phyloP scores from a whole-genome alignment of 768 basidiomycete species.

The Leccinum sublutescens region DNA sequence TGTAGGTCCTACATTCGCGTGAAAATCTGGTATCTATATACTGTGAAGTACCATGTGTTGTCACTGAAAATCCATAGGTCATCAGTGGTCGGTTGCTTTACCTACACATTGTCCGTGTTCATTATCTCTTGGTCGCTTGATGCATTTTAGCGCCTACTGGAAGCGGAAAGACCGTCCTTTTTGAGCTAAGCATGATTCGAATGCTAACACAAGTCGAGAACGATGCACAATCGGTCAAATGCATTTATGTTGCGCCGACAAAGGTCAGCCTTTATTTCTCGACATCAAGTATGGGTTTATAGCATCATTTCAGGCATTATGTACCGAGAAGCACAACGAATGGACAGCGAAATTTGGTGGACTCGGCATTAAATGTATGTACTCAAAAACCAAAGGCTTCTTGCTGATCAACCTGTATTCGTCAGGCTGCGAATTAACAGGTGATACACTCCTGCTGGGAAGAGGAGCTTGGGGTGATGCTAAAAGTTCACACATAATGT shows the following conservation, averaged over 20 bases:
- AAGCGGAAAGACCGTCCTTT: constrained; percentile 93
- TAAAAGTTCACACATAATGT: constrained; percentile 79
- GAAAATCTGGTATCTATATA: constrained; percentile 57
- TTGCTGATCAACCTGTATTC: background rate
- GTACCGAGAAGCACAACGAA: constrained; percentile 78
- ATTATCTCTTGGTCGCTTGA: constrained; percentile 6
- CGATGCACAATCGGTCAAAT: constrained; percentile 46
- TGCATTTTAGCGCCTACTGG: constrained; percentile 79
- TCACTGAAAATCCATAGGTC: constrained; percentile 45
- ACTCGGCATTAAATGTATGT: constrained; percentile 73
- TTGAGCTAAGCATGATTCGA: constrained; percentile 86
- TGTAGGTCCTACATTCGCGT: constrained; percentile 54
- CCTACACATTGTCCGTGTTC: background rate
- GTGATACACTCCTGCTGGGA: constrained; percentile 76
- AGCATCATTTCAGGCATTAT: constrained; percentile 62
- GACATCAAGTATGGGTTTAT: background rate
- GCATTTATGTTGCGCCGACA: constrained; percentile 92
- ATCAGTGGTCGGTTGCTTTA: constrained; percentile 54
- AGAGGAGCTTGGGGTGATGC: constrained; percentile 71
- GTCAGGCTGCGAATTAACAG: constrained; percentile 86
- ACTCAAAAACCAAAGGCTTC: background rate
- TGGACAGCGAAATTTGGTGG: constrained; percentile 81
- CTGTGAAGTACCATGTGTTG: background rate
- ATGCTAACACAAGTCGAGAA: constrained; percentile 51
- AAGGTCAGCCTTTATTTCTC: constrained; percentile 49